Percentiles rank a stretch among this genome's conserved stretches.
Conservation (phyloP, 192 early-diverging fungal genomes). For the Backusella liffmaniae region DNA sequence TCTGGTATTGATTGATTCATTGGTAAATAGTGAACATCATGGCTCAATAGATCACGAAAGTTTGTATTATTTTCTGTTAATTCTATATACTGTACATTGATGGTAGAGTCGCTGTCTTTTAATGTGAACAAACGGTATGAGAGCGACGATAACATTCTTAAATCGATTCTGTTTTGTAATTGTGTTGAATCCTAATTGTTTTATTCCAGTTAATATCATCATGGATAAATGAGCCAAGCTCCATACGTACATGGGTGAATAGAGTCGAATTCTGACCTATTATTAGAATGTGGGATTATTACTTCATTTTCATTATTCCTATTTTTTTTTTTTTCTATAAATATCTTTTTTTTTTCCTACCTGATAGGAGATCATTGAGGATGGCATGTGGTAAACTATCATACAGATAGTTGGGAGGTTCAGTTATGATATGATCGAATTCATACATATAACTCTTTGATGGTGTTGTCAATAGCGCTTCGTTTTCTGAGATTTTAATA, state of each 20-base stretch:
- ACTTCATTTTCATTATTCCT: not conserved
- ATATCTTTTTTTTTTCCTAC: not conserved
- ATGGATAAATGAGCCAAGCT: not conserved
- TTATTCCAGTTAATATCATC: not conserved
- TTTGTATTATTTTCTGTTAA: not conserved
- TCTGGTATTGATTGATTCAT: not conserved
- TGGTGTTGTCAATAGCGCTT: not conserved
- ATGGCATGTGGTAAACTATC: not conserved
- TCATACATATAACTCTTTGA: not conserved
- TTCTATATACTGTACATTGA: not conserved
- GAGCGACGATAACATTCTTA: not conserved
- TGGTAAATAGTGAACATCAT: not conserved
- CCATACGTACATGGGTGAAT: not conserved
- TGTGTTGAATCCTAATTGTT: conserved; percentile 1
- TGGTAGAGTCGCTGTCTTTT: not conserved
- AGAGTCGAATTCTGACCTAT: not conserved
- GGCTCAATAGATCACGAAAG: not conserved
- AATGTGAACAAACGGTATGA: not conserved
- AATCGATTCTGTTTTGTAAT: not conserved
- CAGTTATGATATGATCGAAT: not conserved
- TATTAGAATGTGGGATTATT: not conserved
- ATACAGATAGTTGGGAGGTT: not conserved
- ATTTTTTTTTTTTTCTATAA: not conserved
- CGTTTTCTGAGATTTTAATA: conserved; percentile 2
- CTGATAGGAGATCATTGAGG: not conserved